These are phyloP conservation scores for Cicer pinnatifidum DNA, from an alignment of 306 rosid genomes.

Conservation along the genomic window DNA sequence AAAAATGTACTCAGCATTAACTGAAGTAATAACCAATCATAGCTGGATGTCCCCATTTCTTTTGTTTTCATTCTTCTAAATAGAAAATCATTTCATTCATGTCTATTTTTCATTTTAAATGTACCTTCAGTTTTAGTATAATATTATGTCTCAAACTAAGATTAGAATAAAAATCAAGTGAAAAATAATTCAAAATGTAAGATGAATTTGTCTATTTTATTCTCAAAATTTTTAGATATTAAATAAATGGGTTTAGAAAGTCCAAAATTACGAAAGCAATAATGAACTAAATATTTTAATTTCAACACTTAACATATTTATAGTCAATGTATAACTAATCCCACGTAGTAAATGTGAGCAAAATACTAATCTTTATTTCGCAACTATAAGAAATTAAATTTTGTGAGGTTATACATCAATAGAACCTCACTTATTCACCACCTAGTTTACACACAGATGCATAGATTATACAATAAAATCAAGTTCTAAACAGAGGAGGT, in stretches of 20 bases:
- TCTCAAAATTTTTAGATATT: too few relatives aligned
- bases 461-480: not conserved
- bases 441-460: conserved; percentile 5
- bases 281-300: too few relatives aligned
- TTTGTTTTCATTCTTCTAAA: not conserved
- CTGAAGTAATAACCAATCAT: too few relatives aligned
- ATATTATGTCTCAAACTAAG: not conserved
- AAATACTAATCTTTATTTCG: conserved; percentile 12
- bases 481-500: conserved; percentile 50
- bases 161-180: not conserved
- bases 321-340: too few relatives aligned
- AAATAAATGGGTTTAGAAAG: too few relatives aligned
- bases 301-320: too few relatives aligned
- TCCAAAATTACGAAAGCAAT: too few relatives aligned
- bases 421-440: conserved; percentile 41
- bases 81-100: not conserved
- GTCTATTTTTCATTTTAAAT: too few relatives aligned
- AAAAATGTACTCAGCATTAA: too few relatives aligned
- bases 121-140: too few relatives aligned
- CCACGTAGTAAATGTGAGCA: too few relatives aligned
- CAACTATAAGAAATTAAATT: not conserved
- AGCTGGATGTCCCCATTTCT: too few relatives aligned
- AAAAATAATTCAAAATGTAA: not conserved
- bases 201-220: not conserved
- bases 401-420: conserved; percentile 7